Evolutionary conservation across 2,329 filamentous ascomycete genomes (phyloP).

Genomic region (Trichoderma sp.): DNA sequence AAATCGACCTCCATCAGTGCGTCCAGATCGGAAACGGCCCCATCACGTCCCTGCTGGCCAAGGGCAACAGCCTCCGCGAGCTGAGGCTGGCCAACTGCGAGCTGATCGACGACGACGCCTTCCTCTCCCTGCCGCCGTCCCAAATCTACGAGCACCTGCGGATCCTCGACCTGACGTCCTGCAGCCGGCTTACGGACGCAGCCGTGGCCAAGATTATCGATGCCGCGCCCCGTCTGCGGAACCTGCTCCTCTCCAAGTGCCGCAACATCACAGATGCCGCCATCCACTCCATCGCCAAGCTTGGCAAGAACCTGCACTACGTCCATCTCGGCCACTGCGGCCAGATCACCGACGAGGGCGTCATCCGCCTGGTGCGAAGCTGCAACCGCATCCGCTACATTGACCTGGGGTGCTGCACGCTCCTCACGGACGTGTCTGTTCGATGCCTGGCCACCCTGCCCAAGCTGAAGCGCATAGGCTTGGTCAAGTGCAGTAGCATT

Average conservation of each 20-base stretch:
- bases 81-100: constrained; percentile 84
- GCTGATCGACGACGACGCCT: constrained; percentile 83
- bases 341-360: constrained; percentile 85
- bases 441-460: constrained; percentile 81
- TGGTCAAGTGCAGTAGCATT: constrained; percentile 91
- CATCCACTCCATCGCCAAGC: constrained; percentile 80
- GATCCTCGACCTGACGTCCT: constrained; percentile 92
- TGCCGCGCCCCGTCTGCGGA: constrained; percentile 83
- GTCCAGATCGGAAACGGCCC: constrained; percentile 78
- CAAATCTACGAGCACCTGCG: constrained; percentile 82
- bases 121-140: constrained; percentile 71
- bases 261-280: constrained; percentile 87
- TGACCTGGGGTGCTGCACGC: constrained; percentile 90
- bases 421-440: constrained; percentile 85
- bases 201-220: constrained; percentile 87
- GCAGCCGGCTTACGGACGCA: constrained; percentile 78
- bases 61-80: constrained; percentile 83
- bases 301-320: constrained; percentile 96
- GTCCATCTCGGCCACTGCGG: constrained; percentile 93
- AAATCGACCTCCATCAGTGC: constrained; percentile 93
- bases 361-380: constrained; percentile 76
- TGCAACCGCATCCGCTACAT: constrained; percentile 98
- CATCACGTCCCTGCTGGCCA: constrained; percentile 76
- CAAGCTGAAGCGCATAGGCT: constrained; percentile 89
- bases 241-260: constrained; percentile 93